A percentile compares a stretch with the other conserved stretches of the same genome.
These are phyloP conservation scores for Ceratocystis ficicola DNA, from an alignment of 2,329 filamentous ascomycete species.

Conservation along the genomic window DNA sequence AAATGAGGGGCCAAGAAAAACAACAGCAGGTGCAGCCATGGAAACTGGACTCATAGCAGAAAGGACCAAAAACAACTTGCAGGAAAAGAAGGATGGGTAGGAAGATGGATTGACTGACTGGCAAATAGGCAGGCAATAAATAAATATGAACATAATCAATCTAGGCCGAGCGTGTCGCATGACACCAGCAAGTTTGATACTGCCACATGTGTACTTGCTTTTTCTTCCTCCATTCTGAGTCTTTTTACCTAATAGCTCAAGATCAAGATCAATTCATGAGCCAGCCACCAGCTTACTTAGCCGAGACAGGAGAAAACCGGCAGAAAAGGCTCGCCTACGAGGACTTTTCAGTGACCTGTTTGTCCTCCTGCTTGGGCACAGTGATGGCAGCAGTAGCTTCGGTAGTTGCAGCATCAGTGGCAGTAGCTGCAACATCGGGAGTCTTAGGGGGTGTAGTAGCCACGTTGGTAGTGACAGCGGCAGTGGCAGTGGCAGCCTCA, in stretches of 20 bases:
- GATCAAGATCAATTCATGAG: background rate
- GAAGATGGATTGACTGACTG: too few species aligned
- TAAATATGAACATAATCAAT: too few species aligned
- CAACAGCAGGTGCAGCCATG: background rate
- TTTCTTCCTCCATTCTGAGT: background rate
- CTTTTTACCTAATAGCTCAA: background rate
- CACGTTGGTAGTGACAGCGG: background rate
- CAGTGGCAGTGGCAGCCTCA: background rate
- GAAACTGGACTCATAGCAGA: background rate
- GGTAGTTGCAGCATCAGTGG: background rate
- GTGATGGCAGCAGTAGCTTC: conserved; percentile 15
- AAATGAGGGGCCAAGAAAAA: background rate
- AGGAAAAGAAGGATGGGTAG: too few species aligned
- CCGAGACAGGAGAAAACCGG: conserved; percentile 13
- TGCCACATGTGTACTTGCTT: background rate
- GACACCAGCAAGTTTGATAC: too few species aligned
- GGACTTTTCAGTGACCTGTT: conserved; percentile 23
- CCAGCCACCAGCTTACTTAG: background rate
- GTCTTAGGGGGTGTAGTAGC: background rate
- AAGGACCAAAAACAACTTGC: background rate
- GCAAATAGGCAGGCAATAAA: too few species aligned
- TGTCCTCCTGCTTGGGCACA: conserved; percentile 20
- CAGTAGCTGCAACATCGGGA: background rate
- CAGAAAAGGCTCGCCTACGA: conserved; percentile 22
- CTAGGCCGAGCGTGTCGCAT: too few species aligned